Evolutionary conservation across 129 eudicot species (phyloP), one percentile per base, ranked within the genome.

Genomic region (Lactuca sativa): DNA sequence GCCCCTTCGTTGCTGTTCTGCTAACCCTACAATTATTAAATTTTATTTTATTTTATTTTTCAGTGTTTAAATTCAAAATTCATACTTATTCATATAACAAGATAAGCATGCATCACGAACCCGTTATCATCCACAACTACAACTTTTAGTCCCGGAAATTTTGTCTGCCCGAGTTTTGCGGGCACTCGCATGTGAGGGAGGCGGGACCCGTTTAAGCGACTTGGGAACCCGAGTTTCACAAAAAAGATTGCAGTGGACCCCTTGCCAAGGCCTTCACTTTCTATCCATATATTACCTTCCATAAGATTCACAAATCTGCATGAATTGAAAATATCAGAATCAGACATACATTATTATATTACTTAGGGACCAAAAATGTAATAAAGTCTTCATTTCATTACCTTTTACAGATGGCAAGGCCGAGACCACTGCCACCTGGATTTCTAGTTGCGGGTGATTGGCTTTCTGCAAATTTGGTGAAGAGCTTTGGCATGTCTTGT

Each of bases 401-500:
- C 98, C 98, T 84, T 78, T 86, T 92, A 63, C 96, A 89, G 77
- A 92, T 86, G 52, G 98, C 98, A 53, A 92, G 96, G 36, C 98
- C 96, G 40, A 92, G 98, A n/a, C 96, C 98, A 64, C 79, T 83
- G 41, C 98, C 95, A 79, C 84, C 68, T 68, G 86, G 68, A 74
- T 85, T 83, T 72, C 79, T 80, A 40, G 83, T 61, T 34, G 85
- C 67, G 5, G 70, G 67, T 31, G 89, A 68, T 67, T 92, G 95
- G 57, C 83, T 81, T 66, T 88, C 93, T 5, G 88, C 88, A 81
- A 92, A 92, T 81, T 89, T 92, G 0, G 84, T 86, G 77, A 92
- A 92, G 43, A 92, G 63, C 79, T 89, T 89, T 9, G 95, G 91
- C 64, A 92, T 82, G 67, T 92, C 96, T 61, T 89, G 98, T 36